These are phyloP conservation scores for Graphium sp. DNA, from an alignment of 2,329 filamentous ascomycete genomes.

Conservation along the genomic window DNA sequence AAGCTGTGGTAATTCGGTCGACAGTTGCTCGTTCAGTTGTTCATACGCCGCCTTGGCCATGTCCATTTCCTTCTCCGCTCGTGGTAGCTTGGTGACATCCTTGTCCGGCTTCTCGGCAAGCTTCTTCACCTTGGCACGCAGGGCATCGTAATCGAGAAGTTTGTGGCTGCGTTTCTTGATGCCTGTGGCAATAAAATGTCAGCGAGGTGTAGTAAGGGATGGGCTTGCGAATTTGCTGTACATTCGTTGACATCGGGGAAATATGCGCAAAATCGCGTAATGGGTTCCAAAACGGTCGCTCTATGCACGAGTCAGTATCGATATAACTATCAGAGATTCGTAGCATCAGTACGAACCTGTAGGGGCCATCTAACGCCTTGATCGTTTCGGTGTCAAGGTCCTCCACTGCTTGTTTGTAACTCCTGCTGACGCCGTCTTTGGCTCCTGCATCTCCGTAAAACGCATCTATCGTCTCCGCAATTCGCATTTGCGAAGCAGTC, in stretches of 20 bases:
- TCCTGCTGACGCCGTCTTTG: conserved; percentile 84
- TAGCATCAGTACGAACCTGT: too few species aligned
- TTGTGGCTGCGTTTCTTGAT: conserved; percentile 99
- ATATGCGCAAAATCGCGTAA: conserved; percentile 90
- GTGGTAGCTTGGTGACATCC: conserved; percentile 88
- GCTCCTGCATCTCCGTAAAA: conserved; percentile 96
- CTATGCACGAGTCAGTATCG: conserved; percentile 20
- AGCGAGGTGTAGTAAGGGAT: not conserved
- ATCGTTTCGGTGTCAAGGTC: conserved; percentile 97
- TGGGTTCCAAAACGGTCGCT: conserved; percentile 88
- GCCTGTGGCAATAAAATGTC: conserved; percentile 23
- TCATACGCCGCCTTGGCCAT: conserved; percentile 90
- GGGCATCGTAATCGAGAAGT: conserved; percentile 91
- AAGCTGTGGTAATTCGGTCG: conserved; percentile 79
- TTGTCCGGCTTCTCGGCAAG: conserved; percentile 98
- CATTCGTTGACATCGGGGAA: conserved; percentile 99
- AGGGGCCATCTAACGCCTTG: conserved; percentile 92
- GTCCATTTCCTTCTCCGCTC: conserved; percentile 90
- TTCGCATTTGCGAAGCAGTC: conserved; percentile 98
- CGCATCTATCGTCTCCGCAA: conserved; percentile 96
- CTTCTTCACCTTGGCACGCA: conserved; percentile 92
- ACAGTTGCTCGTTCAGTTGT: conserved; percentile 91
- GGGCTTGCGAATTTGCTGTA: too few species aligned
- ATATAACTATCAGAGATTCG: conserved; percentile 1
- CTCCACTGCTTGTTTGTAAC: conserved; percentile 96